phyloP scores from a whole-genome alignment of 345 rosid genomes.

The Citrus reticulata region DNA sequence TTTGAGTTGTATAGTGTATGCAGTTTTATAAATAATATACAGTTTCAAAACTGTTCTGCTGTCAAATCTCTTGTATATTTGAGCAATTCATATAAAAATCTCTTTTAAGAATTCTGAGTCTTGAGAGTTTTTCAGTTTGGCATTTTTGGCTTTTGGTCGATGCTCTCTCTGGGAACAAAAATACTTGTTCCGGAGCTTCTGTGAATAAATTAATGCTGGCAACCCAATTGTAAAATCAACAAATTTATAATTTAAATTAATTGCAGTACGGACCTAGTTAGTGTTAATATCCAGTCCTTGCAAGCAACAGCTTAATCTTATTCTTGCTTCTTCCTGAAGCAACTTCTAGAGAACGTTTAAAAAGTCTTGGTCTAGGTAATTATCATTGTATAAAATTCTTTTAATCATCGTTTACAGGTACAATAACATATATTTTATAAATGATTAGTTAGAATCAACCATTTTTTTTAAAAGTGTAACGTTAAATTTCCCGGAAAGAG shows the following conservation, averaged over 20 bases:
- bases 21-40: conserved; percentile 13
- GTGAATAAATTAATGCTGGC: background rate
- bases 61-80: background rate
- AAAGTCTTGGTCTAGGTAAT: background rate
- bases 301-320: background rate
- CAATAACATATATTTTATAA: background rate
- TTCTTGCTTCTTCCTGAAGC: background rate
- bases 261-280: background rate
- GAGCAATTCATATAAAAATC: background rate
- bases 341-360: background rate
- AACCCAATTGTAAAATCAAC: background rate
- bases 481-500: conserved; percentile 5
- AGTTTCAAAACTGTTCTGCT: conserved; percentile 1
- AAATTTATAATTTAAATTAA: background rate
- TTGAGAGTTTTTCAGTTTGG: background rate
- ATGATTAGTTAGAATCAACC: background rate
- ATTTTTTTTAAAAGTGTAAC: background rate
- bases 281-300: background rate
- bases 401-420: background rate
- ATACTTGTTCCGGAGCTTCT: too few species aligned
- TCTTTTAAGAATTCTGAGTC: background rate
- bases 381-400: background rate
- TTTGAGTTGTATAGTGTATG: conserved; percentile 10
- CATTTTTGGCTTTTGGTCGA: background rate
- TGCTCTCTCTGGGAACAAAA: too few species aligned